A percentile compares a stretch with the other conserved stretches of the same genome.
phyloP scores from a whole-genome alignment of 2,329 filamentous ascomycete genomes.

The Parascedosporium putredinis region DNA sequence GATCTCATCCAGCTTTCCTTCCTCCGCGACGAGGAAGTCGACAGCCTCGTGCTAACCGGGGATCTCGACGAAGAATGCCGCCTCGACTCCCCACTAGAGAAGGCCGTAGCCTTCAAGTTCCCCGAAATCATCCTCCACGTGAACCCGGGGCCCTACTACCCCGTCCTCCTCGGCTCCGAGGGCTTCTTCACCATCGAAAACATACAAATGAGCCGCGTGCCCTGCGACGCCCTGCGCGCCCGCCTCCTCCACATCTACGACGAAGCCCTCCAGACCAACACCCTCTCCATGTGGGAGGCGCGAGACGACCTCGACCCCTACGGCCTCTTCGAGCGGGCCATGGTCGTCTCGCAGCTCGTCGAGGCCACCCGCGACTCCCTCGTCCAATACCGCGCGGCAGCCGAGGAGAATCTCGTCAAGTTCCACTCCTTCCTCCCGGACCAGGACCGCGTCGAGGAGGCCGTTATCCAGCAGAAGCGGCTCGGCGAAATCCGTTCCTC shows the following conservation, averaged over 20 bases:
- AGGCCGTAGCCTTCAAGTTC: slow-evolving; percentile 13
- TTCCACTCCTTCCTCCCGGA: neutral
- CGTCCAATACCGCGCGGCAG: neutral
- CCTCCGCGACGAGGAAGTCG: slow-evolving; percentile 18
- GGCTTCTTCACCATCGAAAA: slow-evolving; percentile 11
- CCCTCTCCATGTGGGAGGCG: slow-evolving; percentile 13
- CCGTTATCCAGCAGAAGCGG: slow-evolving; percentile 5
- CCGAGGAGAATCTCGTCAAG: neutral
- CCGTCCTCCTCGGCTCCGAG: slow-evolving; percentile 13
- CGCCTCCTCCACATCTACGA: slow-evolving; percentile 12
- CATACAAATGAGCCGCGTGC: slow-evolving; percentile 5
- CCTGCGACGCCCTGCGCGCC: slow-evolving; percentile 6
- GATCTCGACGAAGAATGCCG: slow-evolving; percentile 13
- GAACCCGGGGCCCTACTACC: slow-evolving; percentile 15
- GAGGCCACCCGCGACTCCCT: neutral
- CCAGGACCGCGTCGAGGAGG: neutral
- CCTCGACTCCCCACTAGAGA: slow-evolving; percentile 14
- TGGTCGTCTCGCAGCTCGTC: slow-evolving; percentile 8
- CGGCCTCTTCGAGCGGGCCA: slow-evolving; percentile 15
- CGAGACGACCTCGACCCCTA: slow-evolving; percentile 13
- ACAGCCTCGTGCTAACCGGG: slow-evolving; percentile 16
- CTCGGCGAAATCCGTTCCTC: slow-evolving; percentile 9
- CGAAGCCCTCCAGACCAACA: slow-evolving; percentile 14
- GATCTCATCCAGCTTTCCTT: slow-evolving; percentile 18
- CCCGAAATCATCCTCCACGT: slow-evolving; percentile 16